Evolutionary conservation across 768 basidiomycete species (phyloP).

Genomic region (Xerocomus potaroensis): DNA sequence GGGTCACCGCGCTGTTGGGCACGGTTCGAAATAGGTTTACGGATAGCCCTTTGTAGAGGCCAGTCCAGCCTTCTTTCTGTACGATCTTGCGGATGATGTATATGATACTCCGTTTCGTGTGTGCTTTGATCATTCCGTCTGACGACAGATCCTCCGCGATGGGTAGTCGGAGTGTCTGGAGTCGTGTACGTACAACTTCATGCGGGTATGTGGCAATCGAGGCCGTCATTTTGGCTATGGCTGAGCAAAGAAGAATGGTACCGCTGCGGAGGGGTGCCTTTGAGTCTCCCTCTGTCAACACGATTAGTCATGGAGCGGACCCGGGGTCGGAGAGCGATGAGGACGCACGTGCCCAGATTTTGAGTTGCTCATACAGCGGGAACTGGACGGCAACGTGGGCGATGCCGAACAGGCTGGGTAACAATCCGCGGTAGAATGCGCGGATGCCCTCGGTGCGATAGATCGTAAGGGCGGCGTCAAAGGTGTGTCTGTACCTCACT

Average conservation of each 20-base stretch:
- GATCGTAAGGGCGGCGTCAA: constrained; percentile 86
- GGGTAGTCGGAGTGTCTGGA: constrained; percentile 80
- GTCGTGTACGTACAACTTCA: constrained; percentile 96
- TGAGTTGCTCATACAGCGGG: constrained; percentile 92
- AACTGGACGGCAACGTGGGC: constrained; percentile 96
- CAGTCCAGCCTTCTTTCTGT: constrained; percentile 79
- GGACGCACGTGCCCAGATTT: constrained; percentile 76
- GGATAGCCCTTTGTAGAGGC: constrained; percentile 90
- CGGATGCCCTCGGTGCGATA: constrained; percentile 82
- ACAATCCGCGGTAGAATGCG: constrained; percentile 92
- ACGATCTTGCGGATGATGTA: constrained; percentile 72
- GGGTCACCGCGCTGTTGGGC: constrained; percentile 93
- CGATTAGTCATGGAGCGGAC: constrained; percentile 3
- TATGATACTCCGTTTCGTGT: constrained; percentile 61
- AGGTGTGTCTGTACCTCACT: constrained; percentile 79
- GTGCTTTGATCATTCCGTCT: constrained; percentile 55
- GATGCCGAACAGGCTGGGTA: constrained; percentile 92
- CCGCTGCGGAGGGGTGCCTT: constrained; percentile 27
- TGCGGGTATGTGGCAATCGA: constrained; percentile 96
- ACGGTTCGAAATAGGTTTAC: constrained; percentile 93
- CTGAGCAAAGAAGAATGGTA: constrained; percentile 84
- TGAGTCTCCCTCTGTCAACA: constrained; percentile 28
- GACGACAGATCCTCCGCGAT: constrained; percentile 56
- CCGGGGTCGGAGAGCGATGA: constrained; percentile 1
- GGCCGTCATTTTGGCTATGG: constrained; percentile 93